Percentiles rank a stretch among this genome's conserved stretches.
These are phyloP conservation scores for Xylariaceae sp. DNA, from an alignment of 2,329 filamentous ascomycete species.

Conservation along the genomic window DNA sequence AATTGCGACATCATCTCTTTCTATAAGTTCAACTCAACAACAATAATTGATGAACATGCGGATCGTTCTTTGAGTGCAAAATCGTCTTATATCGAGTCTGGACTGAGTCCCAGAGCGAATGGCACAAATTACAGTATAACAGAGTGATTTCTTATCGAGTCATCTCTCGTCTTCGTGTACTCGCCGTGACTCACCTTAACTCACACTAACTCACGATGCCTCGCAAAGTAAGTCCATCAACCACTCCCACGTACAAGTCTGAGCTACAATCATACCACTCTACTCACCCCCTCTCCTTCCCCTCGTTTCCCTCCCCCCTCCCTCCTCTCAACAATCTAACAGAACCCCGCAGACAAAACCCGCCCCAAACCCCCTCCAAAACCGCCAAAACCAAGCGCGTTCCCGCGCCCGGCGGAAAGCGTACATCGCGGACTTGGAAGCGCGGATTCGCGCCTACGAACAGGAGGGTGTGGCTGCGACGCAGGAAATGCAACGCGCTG, in stretches of 20 bases:
- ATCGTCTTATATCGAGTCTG: too few relatives aligned
- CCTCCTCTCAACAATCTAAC: neutral
- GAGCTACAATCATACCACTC: too few relatives aligned
- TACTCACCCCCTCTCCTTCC: too few relatives aligned
- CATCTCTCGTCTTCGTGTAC: too few relatives aligned
- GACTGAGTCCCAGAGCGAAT: too few relatives aligned
- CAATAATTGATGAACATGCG: too few relatives aligned
- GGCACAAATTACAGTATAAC: too few relatives aligned
- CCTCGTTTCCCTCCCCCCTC: too few relatives aligned
- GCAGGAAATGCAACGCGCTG: slow-evolving; percentile 49
- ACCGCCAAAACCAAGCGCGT: slow-evolving; percentile 49
- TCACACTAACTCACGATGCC: slow-evolving; percentile 2
- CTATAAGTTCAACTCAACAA: too few relatives aligned
- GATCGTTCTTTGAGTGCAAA: too few relatives aligned
- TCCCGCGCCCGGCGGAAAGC: slow-evolving; percentile 48
- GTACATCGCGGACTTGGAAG: slow-evolving; percentile 45
- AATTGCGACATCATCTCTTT: neutral
- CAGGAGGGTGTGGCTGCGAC: slow-evolving; percentile 44
- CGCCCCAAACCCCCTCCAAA: slow-evolving; percentile 21
- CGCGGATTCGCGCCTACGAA: slow-evolving; percentile 43
- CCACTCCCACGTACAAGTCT: too few relatives aligned
- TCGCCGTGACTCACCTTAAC: neutral
- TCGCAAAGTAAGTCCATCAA: slow-evolving; percentile 12
- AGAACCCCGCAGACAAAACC: neutral
- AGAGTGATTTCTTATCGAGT: too few relatives aligned